Conservation (phyloP, 2,329 filamentous ascomycete genomes). For the Aspergillus vadensis region DNA sequence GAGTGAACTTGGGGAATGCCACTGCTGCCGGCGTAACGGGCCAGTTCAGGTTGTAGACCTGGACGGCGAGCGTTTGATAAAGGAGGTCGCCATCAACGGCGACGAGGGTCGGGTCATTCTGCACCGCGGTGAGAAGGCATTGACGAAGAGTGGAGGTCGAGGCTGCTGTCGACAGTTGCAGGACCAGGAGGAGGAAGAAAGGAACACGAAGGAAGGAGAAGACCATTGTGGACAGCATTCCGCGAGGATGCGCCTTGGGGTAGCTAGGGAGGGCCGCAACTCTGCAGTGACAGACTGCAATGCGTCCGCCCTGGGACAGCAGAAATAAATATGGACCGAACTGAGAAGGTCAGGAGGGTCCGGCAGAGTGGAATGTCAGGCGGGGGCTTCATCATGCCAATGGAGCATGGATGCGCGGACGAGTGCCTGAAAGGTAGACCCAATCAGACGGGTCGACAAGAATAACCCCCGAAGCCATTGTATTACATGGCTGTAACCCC, state of each 20-base stretch:
- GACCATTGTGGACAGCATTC: neutral
- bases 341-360: neutral
- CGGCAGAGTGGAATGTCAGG: neutral
- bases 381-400: neutral
- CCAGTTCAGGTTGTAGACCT: constrained; percentile 30
- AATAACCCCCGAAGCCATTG: neutral
- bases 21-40: constrained; percentile 36
- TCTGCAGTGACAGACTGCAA: neutral
- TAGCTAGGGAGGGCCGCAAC: neutral
- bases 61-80: constrained; percentile 18
- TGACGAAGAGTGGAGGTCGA: neutral
- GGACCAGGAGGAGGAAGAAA: neutral
- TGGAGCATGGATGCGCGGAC: neutral
- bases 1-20: constrained; percentile 35
- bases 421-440: neutral
- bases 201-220: neutral
- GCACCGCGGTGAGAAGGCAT: constrained; percentile 5
- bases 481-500: neutral
- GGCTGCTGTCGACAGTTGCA: neutral
- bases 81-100: constrained; percentile 21
- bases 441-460: neutral
- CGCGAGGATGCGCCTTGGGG: neutral
- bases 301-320: neutral
- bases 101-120: constrained; percentile 8
- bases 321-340: neutral